Evolutionary conservation across 371 early-diverging fungal genomes (phyloP), one percentile per base, ranked within the genome.

Genomic region (Mortierella sp.): DNA sequence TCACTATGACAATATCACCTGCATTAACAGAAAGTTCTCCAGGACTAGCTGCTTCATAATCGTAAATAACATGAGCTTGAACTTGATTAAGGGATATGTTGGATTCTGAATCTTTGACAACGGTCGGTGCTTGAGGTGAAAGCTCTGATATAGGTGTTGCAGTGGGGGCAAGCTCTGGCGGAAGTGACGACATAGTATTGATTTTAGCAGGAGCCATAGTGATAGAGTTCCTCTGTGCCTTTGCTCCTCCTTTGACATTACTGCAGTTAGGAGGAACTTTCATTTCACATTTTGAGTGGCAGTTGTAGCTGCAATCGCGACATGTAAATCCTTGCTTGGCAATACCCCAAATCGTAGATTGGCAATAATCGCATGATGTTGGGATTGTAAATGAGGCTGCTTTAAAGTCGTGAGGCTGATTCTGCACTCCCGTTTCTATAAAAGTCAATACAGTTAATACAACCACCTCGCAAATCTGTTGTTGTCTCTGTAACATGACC

Each of bases 231-330:
- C 89, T 78, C 40, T 86, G 87, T 26, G 90, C 80, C 53, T 89
- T 89, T 29, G 87, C 82, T 0, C 83, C 86, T 2, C 92, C 89
- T 28, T 90, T 91, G 26, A 85, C 73, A 28, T 87, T 86, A 17
- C 92, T 86, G 65, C 95, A 95, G 63, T 87, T 89, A 2, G 92
- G 92, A 8, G 93, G 89, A 1, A 94, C 94, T 70, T 95, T 95
- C 88, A 95, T 90, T 80, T 95, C 94, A 76, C 95, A 95, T 65
- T 93, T 94, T 4, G 92, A 86, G 71, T 95, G 95, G 72, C 95
- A 95, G 40, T 92, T 92, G 66, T 92, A 93, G 3, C 93, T 93
- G 85, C 95, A 95, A n/a, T 89, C 92, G 77, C 86, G 86, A 76
- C 95, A 95, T 37, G 89, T 89, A n/a, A 92, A 76, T 0, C 93